phyloP scores from a whole-genome alignment of 805 yeast species.

The Kazachstania kunashirensis region DNA sequence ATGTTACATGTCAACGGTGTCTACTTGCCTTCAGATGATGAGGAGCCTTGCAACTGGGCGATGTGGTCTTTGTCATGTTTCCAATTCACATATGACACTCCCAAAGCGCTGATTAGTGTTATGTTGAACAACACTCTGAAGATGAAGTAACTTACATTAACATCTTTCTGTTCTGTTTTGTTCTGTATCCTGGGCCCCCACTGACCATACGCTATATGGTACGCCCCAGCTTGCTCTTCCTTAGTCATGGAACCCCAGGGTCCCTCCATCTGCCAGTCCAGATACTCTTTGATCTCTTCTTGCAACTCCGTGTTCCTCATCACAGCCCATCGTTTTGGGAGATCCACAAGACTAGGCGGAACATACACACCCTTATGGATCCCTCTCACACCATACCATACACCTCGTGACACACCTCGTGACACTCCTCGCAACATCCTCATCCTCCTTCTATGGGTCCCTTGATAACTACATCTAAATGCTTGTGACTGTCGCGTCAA shows the following conservation, averaged over 20 bases:
- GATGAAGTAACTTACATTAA: conserved; percentile 7
- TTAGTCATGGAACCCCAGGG: conserved; percentile 27
- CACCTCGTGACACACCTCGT: not conserved
- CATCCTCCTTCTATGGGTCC: not conserved
- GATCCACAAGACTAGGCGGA: conserved; percentile 27
- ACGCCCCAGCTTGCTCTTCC: conserved; percentile 26
- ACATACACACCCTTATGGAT: conserved; percentile 6
- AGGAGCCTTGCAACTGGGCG: too few species aligned
- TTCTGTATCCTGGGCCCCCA: conserved; percentile 30
- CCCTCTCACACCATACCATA: not conserved
- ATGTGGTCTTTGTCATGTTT: conserved; percentile 4
- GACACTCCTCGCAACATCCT: not conserved
- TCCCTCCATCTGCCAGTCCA: conserved; percentile 26
- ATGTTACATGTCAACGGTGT: too few species aligned
- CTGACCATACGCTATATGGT: conserved; percentile 31
- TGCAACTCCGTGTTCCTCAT: conserved; percentile 26
- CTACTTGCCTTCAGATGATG: too few species aligned
- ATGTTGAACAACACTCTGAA: conserved; percentile 19
- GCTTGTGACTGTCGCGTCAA: too few species aligned
- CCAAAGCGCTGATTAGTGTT: conserved; percentile 14
- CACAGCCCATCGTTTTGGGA: conserved; percentile 25
- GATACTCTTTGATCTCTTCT: conserved; percentile 31
- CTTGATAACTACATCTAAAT: too few species aligned
- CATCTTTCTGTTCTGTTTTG: not conserved
- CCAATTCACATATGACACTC: conserved; percentile 8